These are phyloP conservation scores for Pyrenochaeta sp. DNA, from an alignment of 2,329 filamentous ascomycete genomes.

Conservation along the genomic window DNA sequence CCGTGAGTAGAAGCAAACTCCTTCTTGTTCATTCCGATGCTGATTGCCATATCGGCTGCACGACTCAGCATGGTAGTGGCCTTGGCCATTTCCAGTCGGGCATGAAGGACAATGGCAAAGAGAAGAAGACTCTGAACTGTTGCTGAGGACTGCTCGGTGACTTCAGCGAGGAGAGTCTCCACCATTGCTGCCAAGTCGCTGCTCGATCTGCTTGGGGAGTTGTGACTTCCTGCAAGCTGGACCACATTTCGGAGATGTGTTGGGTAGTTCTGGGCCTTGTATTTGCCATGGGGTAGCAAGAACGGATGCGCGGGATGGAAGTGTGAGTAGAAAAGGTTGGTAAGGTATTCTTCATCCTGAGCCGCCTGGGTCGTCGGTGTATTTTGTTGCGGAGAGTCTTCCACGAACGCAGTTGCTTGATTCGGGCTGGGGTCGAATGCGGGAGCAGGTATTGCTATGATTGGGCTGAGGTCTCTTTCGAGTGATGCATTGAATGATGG, in stretches of 20 bases:
- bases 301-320: slow-evolving; percentile 62
- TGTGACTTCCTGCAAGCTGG: slow-evolving; percentile 61
- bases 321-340: slow-evolving; percentile 59
- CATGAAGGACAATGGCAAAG: slow-evolving; percentile 76
- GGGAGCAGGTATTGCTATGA: too few relatives aligned
- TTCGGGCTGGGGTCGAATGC: background rate
- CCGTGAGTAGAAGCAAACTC: slow-evolving; percentile 70
- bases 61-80: slow-evolving; percentile 69
- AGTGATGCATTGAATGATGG: too few relatives aligned
- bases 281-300: slow-evolving; percentile 54
- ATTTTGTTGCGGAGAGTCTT: slow-evolving; percentile 1
- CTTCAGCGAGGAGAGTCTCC: slow-evolving; percentile 13
- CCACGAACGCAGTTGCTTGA: background rate
- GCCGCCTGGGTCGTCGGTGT: slow-evolving; percentile 6
- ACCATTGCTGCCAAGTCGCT: slow-evolving; percentile 44
- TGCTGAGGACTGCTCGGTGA: slow-evolving; percentile 48
- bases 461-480: too few relatives aligned
- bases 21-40: slow-evolving; percentile 74
- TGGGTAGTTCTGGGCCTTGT: slow-evolving; percentile 42
- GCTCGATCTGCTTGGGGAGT: slow-evolving; percentile 50
- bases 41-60: slow-evolving; percentile 73
- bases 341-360: slow-evolving; percentile 42
- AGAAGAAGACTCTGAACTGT: slow-evolving; percentile 78
- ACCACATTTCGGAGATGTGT: slow-evolving; percentile 58
- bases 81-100: slow-evolving; percentile 70